phyloP scores from a whole-genome alignment of 2,329 filamentous ascomycete genomes.

The Gliomastix tumulicola region DNA sequence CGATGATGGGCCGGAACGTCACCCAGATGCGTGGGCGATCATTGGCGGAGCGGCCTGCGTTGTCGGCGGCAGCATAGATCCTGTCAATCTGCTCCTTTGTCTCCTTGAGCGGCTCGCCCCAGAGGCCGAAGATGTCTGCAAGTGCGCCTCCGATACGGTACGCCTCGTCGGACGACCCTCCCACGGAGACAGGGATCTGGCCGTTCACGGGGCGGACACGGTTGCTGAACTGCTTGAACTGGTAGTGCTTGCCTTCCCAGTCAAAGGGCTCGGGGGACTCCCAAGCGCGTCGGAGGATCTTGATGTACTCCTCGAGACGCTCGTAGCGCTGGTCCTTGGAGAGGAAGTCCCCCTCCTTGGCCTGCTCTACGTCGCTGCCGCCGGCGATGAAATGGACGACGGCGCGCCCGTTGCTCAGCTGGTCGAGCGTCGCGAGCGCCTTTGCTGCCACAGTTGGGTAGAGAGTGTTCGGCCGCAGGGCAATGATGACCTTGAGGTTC shows the following conservation, averaged over 20 bases:
- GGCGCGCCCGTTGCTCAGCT: constrained; percentile 48
- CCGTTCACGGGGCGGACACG: constrained; percentile 44
- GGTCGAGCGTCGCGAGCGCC: constrained; percentile 53
- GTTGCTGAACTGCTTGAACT: constrained; percentile 52
- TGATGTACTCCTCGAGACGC: constrained; percentile 55
- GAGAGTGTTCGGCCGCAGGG: constrained; percentile 48
- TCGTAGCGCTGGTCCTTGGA: constrained; percentile 50
- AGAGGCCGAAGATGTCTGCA: constrained; percentile 56
- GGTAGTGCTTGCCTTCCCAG: constrained; percentile 53
- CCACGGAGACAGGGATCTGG: constrained; percentile 50
- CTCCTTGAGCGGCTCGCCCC: constrained; percentile 58
- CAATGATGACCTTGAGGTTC: constrained; percentile 54
- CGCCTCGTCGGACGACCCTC: constrained; percentile 50
- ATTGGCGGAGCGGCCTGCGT: constrained; percentile 44
- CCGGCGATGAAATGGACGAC: constrained; percentile 59
- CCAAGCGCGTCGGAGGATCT: constrained; percentile 53
- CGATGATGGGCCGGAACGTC: constrained; percentile 54
- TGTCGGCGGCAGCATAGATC: constrained; percentile 51
- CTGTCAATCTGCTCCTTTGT: constrained; percentile 56
- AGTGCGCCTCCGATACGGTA: constrained; percentile 52
- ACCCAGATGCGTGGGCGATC: constrained; percentile 57
- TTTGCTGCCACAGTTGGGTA: constrained; percentile 58
- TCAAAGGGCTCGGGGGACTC: constrained; percentile 49
- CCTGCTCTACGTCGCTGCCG: constrained; percentile 53
- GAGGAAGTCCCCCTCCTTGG: constrained; percentile 52